phyloP scores from a whole-genome alignment of 345 rosid species.

The Litchi chinensis region DNA sequence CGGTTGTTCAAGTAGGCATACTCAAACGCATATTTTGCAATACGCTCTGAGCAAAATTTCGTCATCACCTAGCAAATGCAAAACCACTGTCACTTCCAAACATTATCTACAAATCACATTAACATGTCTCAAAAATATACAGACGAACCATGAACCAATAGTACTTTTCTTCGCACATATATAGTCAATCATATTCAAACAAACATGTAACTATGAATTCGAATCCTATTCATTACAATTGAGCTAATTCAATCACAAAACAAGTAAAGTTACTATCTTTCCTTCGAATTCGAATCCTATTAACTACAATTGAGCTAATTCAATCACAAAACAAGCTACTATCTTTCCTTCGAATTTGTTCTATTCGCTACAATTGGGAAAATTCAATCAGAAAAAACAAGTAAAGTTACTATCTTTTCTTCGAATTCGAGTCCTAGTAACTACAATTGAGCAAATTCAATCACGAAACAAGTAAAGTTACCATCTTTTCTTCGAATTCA shows the following conservation, averaged over 20 bases:
- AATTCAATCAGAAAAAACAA: not conserved
- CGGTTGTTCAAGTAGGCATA: constrained; percentile 91
- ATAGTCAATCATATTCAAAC: too few relatives aligned
- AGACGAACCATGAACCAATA: not conserved
- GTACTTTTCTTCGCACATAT: too few relatives aligned
- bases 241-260: not conserved
- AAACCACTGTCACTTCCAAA: not conserved
- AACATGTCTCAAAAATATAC: not conserved
- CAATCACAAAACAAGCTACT: too few relatives aligned
- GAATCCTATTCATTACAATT: not conserved
- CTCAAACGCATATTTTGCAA: constrained; percentile 95
- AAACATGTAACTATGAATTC: not conserved
- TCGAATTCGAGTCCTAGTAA: not conserved
- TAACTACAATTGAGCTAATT: too few relatives aligned
- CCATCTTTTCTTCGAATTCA: too few relatives aligned
- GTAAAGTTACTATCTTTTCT: not conserved
- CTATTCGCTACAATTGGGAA: too few relatives aligned
- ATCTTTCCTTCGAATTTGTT: too few relatives aligned
- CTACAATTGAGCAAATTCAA: too few relatives aligned
- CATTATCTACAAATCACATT: not conserved
- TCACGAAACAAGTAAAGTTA: too few relatives aligned
- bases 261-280: not conserved
- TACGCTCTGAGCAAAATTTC: constrained; percentile 95
- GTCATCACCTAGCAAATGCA: constrained; percentile 74
- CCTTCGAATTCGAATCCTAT: not conserved